Evolutionary conservation across 2,329 filamentous ascomycete species (phyloP).

Genomic region (Alternaria tenuissima): DNA sequence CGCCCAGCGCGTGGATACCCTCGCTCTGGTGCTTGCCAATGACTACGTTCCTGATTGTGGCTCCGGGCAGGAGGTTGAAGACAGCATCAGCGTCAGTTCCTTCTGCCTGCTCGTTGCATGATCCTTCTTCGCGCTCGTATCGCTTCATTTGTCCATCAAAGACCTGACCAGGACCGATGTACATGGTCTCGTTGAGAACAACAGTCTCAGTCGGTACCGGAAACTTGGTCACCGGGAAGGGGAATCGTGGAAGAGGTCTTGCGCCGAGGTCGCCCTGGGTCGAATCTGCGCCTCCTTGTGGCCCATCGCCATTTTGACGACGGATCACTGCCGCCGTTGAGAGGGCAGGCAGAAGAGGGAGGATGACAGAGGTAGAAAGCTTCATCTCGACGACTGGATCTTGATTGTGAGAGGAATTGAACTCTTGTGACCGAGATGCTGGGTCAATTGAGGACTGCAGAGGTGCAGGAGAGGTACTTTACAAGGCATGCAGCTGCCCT

Average conservation of each 20-base stretch:
- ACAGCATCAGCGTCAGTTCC: constrained; percentile 37
- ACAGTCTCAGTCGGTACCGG: constrained; percentile 36
- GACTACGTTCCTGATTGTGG: constrained; percentile 34
- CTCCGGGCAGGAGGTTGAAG: constrained; percentile 33
- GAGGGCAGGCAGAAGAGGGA: constrained; percentile 33
- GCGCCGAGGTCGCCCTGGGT: constrained; percentile 34
- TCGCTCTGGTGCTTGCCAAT: constrained; percentile 39
- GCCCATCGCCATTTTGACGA: constrained; percentile 33
- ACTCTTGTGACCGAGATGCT: constrained; percentile 3
- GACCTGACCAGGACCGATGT: constrained; percentile 33
- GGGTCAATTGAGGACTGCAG: constrained; percentile 13
- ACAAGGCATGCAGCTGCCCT: neutral
- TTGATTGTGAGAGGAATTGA: neutral
- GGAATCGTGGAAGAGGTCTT: constrained; percentile 31
- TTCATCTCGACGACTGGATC: constrained; percentile 22
- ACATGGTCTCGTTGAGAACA: constrained; percentile 35
- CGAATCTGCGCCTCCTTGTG: constrained; percentile 30
- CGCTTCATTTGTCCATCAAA: constrained; percentile 40
- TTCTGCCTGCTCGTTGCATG: constrained; percentile 37
- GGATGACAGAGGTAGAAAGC: constrained; percentile 25
- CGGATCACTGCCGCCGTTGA: constrained; percentile 29
- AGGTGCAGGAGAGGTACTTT: constrained; percentile 5
- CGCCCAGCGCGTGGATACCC: constrained; percentile 35
- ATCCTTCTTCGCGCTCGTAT: constrained; percentile 35
- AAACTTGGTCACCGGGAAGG: constrained; percentile 33